Percentiles rank a stretch among this genome's conserved stretches.
Evolutionary conservation across 148 eudicot species (phyloP).

Genomic region (Vaccinium macrocarpon): DNA sequence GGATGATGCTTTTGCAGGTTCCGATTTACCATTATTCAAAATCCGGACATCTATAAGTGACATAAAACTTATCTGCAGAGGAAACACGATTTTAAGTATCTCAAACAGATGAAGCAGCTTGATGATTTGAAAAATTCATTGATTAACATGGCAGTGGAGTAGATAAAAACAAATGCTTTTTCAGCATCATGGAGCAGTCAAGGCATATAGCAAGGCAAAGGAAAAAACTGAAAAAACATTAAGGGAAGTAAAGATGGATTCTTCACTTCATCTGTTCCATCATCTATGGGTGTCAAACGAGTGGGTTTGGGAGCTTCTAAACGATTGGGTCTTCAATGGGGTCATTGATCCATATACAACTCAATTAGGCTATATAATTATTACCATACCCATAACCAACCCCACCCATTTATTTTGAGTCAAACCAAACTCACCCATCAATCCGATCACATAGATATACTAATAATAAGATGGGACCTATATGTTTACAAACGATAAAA

Average conservation of each 20-base stretch:
- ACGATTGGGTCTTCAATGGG: not conserved
- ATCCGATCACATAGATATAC: not conserved
- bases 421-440: not conserved
- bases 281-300: not conserved
- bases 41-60: not conserved
- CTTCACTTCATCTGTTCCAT: not conserved
- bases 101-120: not conserved
- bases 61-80: constrained; percentile 8
- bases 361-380: too few species aligned
- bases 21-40: not conserved
- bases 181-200: not conserved
- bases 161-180: not conserved
- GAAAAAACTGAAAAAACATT: not conserved
- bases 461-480: not conserved
- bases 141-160: not conserved
- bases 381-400: not conserved
- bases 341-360: not conserved
- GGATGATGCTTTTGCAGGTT: not conserved
- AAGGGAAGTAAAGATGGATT: not conserved
- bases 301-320: not conserved
- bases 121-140: not conserved
- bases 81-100: not conserved
- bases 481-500: not conserved
- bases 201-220: not conserved
- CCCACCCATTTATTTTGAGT: not conserved